Evolutionary conservation across 2,329 filamentous ascomycete genomes (phyloP).

Genomic region (Polychaeton citri): DNA sequence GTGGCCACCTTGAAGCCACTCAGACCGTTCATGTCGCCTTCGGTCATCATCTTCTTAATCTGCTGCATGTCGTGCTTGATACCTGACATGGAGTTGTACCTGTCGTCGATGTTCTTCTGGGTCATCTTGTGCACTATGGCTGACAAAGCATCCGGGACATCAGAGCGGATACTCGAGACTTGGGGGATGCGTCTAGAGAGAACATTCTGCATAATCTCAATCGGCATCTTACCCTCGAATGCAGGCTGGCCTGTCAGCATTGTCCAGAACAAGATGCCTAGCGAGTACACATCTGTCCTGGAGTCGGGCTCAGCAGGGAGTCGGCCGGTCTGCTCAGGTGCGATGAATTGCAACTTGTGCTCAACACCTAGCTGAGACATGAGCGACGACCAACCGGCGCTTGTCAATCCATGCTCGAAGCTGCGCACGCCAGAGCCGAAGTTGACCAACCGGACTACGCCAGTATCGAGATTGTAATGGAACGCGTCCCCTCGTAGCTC

Average conservation of each 20-base stretch:
- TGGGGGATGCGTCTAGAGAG: slow-evolving; percentile 65
- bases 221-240: slow-evolving; percentile 64
- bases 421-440: slow-evolving; percentile 77
- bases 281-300: slow-evolving; percentile 83
- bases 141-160: slow-evolving; percentile 71
- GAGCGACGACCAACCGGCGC: slow-evolving; percentile 72
- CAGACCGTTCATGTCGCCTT: slow-evolving; percentile 60
- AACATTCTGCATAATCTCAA: slow-evolving; percentile 86
- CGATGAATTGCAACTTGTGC: slow-evolving; percentile 82
- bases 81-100: slow-evolving; percentile 73
- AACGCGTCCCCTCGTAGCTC: slow-evolving; percentile 86
- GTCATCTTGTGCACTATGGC: slow-evolving; percentile 86
- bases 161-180: slow-evolving; percentile 63
- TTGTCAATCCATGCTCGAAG: slow-evolving; percentile 77
- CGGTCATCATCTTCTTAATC: slow-evolving; percentile 59
- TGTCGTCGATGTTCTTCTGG: slow-evolving; percentile 71
- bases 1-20: slow-evolving; percentile 62
- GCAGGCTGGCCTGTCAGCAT: slow-evolving; percentile 67
- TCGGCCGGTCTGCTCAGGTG: slow-evolving; percentile 85
- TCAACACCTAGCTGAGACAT: slow-evolving; percentile 76
- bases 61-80: slow-evolving; percentile 67
- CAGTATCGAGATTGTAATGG: slow-evolving; percentile 62
- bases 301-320: slow-evolving; percentile 86
- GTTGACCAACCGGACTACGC: slow-evolving; percentile 64
- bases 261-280: slow-evolving; percentile 82